Evolutionary conservation across 352 stramenopile species (phyloP), one percentile per base, ranked within the genome.

Genomic region (Aphanomyces invadans): DNA sequence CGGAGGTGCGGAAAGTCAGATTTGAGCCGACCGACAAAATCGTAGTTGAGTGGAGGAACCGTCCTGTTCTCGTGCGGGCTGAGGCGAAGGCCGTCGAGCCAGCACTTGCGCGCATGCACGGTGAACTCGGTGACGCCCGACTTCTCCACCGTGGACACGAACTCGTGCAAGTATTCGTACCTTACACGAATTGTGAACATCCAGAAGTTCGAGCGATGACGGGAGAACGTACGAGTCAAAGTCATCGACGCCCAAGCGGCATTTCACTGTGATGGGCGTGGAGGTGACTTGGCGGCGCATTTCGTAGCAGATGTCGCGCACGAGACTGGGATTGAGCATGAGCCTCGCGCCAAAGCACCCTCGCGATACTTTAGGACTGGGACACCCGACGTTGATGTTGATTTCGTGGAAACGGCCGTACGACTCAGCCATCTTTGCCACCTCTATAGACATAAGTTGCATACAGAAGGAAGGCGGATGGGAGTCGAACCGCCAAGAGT

Each of bases 361-460:
- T 46, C 80, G 88, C 21, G 83, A 83, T 23, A 93, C 81, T 2
- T 89, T 68, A 23, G 80, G 74, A 66, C 80, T 97, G 12, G 96
- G 96, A 70, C 96, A 99, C 12, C 96, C 96, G 38, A 88, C 90
- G 75, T 99, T 99, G n/a, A 99, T 70, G 74, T 99, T 99, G 69
- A 99, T 93, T 62, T 94, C 90, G 55, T 91, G 83, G 61, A 92
- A 95, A 70, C 96, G 96, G 12, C 86, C 90, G 64, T 94, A 98
- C 9, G 78, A 73, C 29, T 79, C 77, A 33, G 85, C 90, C 64
- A 93, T 73, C 66, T 78, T 82, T 2, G 83, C 81, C 25, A 83
- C 79, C 42, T 84, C 95, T 82, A 68, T 42, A 61, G n/a, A 4
- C 51, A 33, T 28, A 28, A 1, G 5, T n/a, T 28, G 1, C 48